phyloP scores from a whole-genome alignment of 2,329 filamentous ascomycete species.

The Neofusicoccum cordaticola region DNA sequence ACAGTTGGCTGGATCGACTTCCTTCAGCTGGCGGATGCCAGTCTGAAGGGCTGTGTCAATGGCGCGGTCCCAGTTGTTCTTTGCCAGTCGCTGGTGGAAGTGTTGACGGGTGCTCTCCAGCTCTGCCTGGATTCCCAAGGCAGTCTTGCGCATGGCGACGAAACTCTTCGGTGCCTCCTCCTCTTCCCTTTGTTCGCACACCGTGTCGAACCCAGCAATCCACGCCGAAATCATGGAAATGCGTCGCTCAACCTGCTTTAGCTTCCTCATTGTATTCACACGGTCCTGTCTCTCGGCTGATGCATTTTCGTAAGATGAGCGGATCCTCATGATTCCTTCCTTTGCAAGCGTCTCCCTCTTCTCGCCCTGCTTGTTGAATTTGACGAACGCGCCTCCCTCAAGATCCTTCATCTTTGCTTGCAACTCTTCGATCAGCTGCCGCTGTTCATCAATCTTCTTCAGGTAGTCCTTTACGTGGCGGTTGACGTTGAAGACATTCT shows the following conservation, averaged over 20 bases:
- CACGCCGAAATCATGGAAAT: conserved; percentile 85
- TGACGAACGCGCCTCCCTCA: conserved; percentile 76
- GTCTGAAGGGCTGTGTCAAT: conserved; percentile 87
- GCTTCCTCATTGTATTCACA: conserved; percentile 73
- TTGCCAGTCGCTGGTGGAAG: conserved; percentile 78
- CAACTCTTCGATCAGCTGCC: conserved; percentile 93
- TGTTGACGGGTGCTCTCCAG: conserved; percentile 88
- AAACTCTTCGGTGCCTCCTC: conserved; percentile 67
- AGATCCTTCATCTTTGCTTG: conserved; percentile 89
- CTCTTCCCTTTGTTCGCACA: conserved; percentile 70
- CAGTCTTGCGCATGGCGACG: conserved; percentile 77
- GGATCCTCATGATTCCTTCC: conserved; percentile 77
- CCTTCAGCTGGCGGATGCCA: conserved; percentile 72
- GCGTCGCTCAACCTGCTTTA: conserved; percentile 78
- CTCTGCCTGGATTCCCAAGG: conserved; percentile 82
- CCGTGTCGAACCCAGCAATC: conserved; percentile 85
- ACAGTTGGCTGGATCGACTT: conserved; percentile 64
- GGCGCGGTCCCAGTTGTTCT: conserved; percentile 80
- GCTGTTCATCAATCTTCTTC: conserved; percentile 98
- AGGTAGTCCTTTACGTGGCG: conserved; percentile 98
- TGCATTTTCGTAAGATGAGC: conserved; percentile 80
- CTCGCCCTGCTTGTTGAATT: conserved; percentile 86
- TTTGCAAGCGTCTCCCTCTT: conserved; percentile 73
- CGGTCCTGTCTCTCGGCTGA: conserved; percentile 75
- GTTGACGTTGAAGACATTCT: conserved; percentile 98